Conservation (phyloP, 139 green algal species). For the Pycnococcus provasolii region DNA sequence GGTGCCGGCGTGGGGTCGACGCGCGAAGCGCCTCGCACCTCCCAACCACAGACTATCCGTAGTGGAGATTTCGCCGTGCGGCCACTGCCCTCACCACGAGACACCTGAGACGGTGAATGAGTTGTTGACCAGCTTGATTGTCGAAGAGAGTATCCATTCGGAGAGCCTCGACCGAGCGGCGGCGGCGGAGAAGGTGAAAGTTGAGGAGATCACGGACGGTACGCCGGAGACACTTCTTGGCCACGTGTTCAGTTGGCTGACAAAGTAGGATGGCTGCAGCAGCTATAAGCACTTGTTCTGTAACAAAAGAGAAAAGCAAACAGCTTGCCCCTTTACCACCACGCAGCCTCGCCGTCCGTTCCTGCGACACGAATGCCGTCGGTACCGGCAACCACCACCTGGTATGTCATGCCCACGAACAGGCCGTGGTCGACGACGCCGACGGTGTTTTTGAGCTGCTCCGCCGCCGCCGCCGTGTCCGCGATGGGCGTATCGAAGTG, state of each 20-base stretch:
- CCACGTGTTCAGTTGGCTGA: too few species aligned
- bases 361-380: conserved; percentile 74
- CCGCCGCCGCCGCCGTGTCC: conserved; percentile 44
- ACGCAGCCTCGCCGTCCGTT: conserved; percentile 17
- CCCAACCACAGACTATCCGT: too few species aligned
- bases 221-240: conserved; percentile 2
- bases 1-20: conserved; percentile 46
- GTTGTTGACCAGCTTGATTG: neutral
- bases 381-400: conserved; percentile 84
- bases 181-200: neutral
- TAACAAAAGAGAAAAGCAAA: too few species aligned
- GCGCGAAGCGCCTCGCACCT: conserved; percentile 9
- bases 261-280: too few species aligned
- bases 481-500: conserved; percentile 74
- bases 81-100: conserved; percentile 58
- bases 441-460: conserved; percentile 68
- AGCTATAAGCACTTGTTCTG: too few species aligned
- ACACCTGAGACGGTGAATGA: conserved; percentile 27
- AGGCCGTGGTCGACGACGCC: conserved; percentile 97
- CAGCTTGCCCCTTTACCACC: neutral
- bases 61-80: conserved; percentile 40
- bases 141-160: neutral
- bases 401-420: conserved; percentile 92
- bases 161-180: neutral
- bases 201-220: neutral